Evolutionary conservation across 2,329 filamentous ascomycete species (phyloP).

Genomic region (Hypoxylon sp.): DNA sequence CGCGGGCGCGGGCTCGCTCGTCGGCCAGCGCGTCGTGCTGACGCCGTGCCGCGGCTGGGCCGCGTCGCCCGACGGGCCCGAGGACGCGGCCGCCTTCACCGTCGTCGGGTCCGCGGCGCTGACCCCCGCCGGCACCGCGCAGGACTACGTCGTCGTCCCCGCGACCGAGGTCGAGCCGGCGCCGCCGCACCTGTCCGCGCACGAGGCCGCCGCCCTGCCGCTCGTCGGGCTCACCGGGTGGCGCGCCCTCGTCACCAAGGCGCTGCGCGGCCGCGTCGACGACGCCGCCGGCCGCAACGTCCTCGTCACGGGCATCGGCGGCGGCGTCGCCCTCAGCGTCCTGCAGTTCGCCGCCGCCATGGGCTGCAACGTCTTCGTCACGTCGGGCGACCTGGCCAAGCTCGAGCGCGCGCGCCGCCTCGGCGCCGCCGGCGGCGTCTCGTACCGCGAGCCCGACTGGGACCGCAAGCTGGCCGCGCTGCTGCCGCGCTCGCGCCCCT

Average conservation of each 20-base stretch:
- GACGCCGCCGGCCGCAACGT: constrained; percentile 73
- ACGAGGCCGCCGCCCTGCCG: constrained; percentile 84
- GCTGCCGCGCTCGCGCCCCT: constrained; percentile 71
- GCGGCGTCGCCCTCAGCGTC: constrained; percentile 85
- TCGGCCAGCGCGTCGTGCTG: constrained; percentile 74
- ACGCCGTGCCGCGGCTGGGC: constrained; percentile 83
- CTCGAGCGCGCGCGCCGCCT: constrained; percentile 73
- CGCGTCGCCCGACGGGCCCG: constrained; percentile 74
- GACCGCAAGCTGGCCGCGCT: constrained; percentile 74
- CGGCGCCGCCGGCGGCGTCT: constrained; percentile 83
- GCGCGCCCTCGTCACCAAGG: constrained; percentile 85
- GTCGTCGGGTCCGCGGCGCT: constrained; percentile 74
- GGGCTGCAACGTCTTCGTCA: constrained; percentile 83
- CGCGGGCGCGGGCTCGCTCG: constrained; percentile 51
- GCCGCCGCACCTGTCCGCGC: constrained; percentile 73
- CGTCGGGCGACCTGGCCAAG: constrained; percentile 77
- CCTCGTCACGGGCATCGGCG: constrained; percentile 89
- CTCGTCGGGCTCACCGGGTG: constrained; percentile 88
- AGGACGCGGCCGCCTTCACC: constrained; percentile 64
- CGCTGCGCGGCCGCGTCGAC: constrained; percentile 67
- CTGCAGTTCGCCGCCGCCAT: constrained; percentile 79
- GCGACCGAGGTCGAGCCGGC: constrained; percentile 78
- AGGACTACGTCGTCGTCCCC: constrained; percentile 75
- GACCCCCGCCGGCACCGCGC: constrained; percentile 73
- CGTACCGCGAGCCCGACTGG: constrained; percentile 81